Evolutionary conservation across 169 alveolate genomes (phyloP), one percentile per base, ranked within the genome.

Genomic region (Toxoplasma gondii): DNA sequence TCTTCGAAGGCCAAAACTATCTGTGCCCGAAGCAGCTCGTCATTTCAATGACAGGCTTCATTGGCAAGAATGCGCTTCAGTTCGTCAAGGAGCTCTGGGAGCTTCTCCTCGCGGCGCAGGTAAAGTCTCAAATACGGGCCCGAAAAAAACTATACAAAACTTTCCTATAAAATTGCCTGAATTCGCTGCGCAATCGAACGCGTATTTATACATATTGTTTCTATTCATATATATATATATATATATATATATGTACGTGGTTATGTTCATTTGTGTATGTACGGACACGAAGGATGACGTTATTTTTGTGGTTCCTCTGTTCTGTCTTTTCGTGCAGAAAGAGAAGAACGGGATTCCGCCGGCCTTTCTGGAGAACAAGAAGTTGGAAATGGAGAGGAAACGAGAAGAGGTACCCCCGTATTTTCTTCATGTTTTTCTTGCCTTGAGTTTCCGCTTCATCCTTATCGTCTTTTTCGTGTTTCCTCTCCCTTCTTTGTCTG

Each of bases 71-170:
- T 24, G 95, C 97, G 64, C 41, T 91, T 10, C 93, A 80, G 24
- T 96, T 96, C 36, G 97, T 96, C 38, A 74, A 93, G 74, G 96
- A 94, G 34, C 91, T 96, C 36, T 96, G 97, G 97, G 94, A 84
- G 41, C 95, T 96, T 43, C 95, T 96, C 58, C 36, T 94, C 87
- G 67, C 95, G 19, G 97, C 97, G 31, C 94, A 96, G 94, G 94
- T 36, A 36, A 45, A 53, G 39, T 22, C 22, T 92, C 31, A 16
- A 43, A 64, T 64, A 31, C 74, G 22, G 7, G 34, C 74, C 9
- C 29, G 31, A 7, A 64, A 27, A 10, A 16, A 16, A 4, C 4
- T 64, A 1, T 64, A 1, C 31, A 27, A 7, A 4, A 12, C 27
- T 19, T 12, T 53, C 67, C 67, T 9, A 9, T 9, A 19, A 53